These are phyloP conservation scores for Chalaropsis thielavioides DNA, from an alignment of 2,329 filamentous ascomycete genomes.

Conservation along the genomic window DNA sequence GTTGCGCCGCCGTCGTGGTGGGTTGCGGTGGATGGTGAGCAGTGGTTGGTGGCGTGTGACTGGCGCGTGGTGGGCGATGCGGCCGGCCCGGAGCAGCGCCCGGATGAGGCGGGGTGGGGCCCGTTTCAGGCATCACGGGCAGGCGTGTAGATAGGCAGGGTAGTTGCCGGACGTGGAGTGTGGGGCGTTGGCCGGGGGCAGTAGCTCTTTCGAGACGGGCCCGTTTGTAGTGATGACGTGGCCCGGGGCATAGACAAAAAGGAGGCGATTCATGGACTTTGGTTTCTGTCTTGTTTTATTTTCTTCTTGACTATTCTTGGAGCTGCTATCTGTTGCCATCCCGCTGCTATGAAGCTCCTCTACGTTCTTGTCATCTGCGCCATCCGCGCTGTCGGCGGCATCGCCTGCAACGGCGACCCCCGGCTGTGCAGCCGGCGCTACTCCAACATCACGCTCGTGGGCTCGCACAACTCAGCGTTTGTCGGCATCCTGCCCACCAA, in stretches of 20 bases:
- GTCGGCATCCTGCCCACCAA: slow-evolving; percentile 39
- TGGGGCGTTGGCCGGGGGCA: background rate
- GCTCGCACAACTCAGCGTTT: slow-evolving; percentile 52
- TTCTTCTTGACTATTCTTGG: background rate
- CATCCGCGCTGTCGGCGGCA: background rate
- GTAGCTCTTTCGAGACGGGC: background rate
- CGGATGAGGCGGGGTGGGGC: background rate
- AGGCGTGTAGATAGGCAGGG: background rate
- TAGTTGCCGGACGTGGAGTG: background rate
- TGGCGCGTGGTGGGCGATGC: slow-evolving; percentile 5
- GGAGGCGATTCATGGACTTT: background rate
- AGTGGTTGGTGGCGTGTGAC: slow-evolving; percentile 11
- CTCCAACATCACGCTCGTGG: slow-evolving; percentile 46
- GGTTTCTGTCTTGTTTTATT: background rate
- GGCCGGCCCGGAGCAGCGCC: background rate
- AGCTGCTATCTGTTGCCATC: background rate
- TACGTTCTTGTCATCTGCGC: background rate
- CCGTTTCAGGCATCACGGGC: background rate
- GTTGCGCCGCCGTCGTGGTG: slow-evolving; percentile 10
- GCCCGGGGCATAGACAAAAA: background rate
- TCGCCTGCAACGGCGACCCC: slow-evolving; percentile 41
- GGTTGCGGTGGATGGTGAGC: background rate
- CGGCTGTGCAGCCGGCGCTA: slow-evolving; percentile 43
- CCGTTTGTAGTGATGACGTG: background rate
- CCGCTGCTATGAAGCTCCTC: background rate